A percentile compares a stretch with the other conserved stretches of the same genome.
Evolutionary conservation across 345 rosid species (phyloP).

Genomic region (Rhizophora mangle): DNA sequence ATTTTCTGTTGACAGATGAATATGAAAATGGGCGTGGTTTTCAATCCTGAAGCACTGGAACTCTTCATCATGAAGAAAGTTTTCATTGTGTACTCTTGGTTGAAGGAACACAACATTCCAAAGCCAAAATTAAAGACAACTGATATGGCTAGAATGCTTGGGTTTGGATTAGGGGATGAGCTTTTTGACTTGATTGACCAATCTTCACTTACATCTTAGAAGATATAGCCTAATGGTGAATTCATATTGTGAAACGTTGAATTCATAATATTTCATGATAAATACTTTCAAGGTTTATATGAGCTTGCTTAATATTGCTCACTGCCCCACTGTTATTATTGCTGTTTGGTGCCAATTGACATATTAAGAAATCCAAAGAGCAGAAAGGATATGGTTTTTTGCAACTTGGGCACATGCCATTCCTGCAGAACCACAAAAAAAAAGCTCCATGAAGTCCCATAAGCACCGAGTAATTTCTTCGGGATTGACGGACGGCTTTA

Average conservation of each 20-base stretch:
- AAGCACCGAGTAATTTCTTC: no score
- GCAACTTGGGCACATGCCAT: no score
- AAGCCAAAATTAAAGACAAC: conserved; percentile 66
- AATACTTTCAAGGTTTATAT: not conserved
- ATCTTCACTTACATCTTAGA: conserved; percentile 1
- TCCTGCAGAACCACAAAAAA: no score
- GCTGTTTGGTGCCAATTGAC: not conserved
- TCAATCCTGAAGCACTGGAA: conserved; percentile 85
- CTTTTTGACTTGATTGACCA: conserved; percentile 61
- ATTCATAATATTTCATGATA: not conserved
- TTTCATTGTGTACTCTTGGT: conserved; percentile 65
- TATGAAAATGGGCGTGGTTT: conserved; percentile 73
- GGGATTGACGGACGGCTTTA: no score
- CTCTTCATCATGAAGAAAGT: conserved; percentile 66
- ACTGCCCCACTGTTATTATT: not conserved
- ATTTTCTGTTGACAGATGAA: conserved; percentile 53
- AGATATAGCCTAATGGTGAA: not conserved
- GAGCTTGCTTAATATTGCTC: not conserved
- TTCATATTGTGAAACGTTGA: not conserved
- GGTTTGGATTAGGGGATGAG: conserved; percentile 72
- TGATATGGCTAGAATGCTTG: conserved; percentile 94
- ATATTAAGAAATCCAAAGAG: no score
- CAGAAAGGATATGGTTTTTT: no score
- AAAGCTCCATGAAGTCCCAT: no score
- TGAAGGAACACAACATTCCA: conserved; percentile 52